phyloP scores from a whole-genome alignment of 2,329 filamentous ascomycete genomes.

The Aspergillus fumigatus region DNA sequence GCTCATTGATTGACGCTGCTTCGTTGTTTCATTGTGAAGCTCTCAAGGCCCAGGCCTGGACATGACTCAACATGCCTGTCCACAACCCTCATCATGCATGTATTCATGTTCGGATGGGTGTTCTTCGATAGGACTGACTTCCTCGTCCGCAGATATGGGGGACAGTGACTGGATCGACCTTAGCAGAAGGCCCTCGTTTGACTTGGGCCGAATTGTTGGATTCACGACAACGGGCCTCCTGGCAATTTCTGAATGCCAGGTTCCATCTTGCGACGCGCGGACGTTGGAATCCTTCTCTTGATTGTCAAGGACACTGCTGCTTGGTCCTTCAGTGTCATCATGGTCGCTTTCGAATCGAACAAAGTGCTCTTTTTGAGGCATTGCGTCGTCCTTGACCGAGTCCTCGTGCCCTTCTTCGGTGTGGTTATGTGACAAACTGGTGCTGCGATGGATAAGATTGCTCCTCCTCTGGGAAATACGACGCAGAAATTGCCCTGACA shows the following conservation, averaged over 20 bases:
- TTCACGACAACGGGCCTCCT: conserved; percentile 63
- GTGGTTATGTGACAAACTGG: conserved; percentile 30
- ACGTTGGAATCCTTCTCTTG: conserved; percentile 42
- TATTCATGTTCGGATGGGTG: conserved; percentile 48
- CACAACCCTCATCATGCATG: conserved; percentile 41
- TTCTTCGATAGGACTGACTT: conserved; percentile 30
- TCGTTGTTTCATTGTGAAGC: neutral
- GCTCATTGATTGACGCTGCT: neutral
- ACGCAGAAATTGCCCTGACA: conserved; percentile 67
- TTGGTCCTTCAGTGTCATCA: conserved; percentile 42
- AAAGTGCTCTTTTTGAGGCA: conserved; percentile 72
- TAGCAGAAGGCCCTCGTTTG: conserved; percentile 53
- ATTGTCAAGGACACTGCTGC: conserved; percentile 52
- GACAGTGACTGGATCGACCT: conserved; percentile 45
- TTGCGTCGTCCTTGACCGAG: conserved; percentile 51
- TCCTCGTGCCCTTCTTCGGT: conserved; percentile 51
- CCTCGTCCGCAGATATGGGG: conserved; percentile 30
- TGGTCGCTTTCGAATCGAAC: conserved; percentile 49
- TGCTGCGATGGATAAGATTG: conserved; percentile 37
- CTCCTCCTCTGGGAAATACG: conserved; percentile 41
- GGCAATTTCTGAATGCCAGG: conserved; percentile 49
- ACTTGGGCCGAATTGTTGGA: conserved; percentile 53
- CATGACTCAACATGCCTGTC: conserved; percentile 9
- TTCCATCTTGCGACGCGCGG: conserved; percentile 30
- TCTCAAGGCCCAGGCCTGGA: neutral